Evolutionary conservation across 768 basidiomycete species (phyloP), one percentile per base, ranked within the genome.

Genomic region (Hydnomerulius pinastri): DNA sequence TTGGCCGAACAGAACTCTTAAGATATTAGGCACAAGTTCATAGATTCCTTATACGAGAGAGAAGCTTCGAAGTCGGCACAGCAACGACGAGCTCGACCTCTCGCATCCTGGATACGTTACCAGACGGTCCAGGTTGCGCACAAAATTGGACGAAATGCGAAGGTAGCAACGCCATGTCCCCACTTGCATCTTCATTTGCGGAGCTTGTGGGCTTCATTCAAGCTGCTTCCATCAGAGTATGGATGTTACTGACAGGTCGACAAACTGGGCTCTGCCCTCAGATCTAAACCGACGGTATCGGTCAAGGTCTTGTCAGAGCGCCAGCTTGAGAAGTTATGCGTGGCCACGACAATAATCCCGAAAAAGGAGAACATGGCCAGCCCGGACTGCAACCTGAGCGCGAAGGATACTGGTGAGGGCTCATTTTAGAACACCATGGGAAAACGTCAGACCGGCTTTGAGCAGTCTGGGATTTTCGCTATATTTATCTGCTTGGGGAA

Each of bases 61-160:
- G 49, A 49, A 46, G 24, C 9, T 23, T 39, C 30, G 23, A 49
- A 46, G 48, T 54, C 40, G 44, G 51, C 51, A 51, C 47, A 42
- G 61, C 42, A 57, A 56, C 51, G 40, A 46, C 11, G 44, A 50
- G 43, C 39, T 33, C 12, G 38, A 5, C n/a, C n/a, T n/a, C n/a
- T n/a, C 17, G 18, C 10, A 20, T 33, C 15, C n/a, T 44, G 43
- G 53, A 51, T 42, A 57, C 43, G 39, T 62, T 60, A 64, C 43
- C 39, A 55, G 49, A 63, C 48, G n/a, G n/a, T n/a, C n/a, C n/a
- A n/a, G n/a, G n/a, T n/a, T n/a, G n/a, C n/a, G n/a, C n/a, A n/a
- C n/a, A n/a, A n/a, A n/a, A n/a, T n/a, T 32, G 15, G 30, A 32
- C 15, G 30, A 7, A 7, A 32, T 32, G 30, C 30, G 15, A 32